Evolutionary conservation across 805 yeast genomes (phyloP).

Genomic region (Yarrowia deformans): DNA sequence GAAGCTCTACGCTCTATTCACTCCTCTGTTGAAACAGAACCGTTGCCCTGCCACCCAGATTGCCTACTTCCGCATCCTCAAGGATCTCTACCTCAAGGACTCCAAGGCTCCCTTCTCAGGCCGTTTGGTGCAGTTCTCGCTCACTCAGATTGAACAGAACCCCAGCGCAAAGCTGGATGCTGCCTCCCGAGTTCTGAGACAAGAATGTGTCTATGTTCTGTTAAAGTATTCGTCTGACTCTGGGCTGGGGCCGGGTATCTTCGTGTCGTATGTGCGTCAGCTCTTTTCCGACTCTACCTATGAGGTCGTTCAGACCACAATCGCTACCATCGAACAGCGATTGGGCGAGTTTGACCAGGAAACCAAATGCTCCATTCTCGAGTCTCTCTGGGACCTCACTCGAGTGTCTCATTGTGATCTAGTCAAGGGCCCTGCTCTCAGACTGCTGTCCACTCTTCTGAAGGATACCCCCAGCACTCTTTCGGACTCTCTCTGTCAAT

Average conservation of each 20-base stretch:
- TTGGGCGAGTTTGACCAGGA: constrained; percentile 30
- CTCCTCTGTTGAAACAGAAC: constrained; percentile 41
- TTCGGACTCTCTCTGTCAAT: constrained; percentile 32
- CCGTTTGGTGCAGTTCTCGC: constrained; percentile 23
- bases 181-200: constrained; percentile 41
- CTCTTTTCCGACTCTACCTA: constrained; percentile 42
- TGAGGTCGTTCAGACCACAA: constrained; percentile 44
- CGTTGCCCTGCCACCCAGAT: constrained; percentile 44
- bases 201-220: constrained; percentile 40
- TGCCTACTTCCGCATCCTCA: constrained; percentile 40
- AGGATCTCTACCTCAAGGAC: constrained; percentile 8
- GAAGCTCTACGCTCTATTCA: constrained; percentile 27
- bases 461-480: constrained; percentile 31
- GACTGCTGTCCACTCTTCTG: constrained; percentile 41
- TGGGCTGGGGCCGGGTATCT: constrained; percentile 19
- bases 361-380: constrained; percentile 23
- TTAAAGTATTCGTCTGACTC: constrained; percentile 30
- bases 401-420: constrained; percentile 44
- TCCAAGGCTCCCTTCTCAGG: constrained; percentile 24
- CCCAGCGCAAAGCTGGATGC: constrained; percentile 38
- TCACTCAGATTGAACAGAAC: constrained; percentile 13
- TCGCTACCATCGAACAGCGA: constrained; percentile 40
- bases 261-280: constrained; percentile 34
- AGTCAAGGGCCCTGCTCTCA: constrained; percentile 45
- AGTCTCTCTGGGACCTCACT: constrained; percentile 43